Conservation (phyloP, 2,329 filamentous ascomycete genomes). For the Fusarium mangiferae region DNA sequence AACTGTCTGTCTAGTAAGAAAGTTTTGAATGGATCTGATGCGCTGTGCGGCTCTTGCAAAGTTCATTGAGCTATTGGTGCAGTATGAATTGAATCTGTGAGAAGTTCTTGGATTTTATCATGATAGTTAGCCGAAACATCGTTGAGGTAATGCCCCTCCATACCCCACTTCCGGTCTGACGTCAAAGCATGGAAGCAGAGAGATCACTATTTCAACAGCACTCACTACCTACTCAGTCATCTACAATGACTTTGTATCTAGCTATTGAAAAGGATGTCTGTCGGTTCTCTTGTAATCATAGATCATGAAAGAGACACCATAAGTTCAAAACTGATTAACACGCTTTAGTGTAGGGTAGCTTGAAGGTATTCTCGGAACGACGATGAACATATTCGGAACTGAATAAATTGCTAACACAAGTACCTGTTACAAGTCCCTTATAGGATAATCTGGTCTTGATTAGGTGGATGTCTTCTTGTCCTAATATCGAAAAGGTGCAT, state of each 20-base stretch:
- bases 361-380: not conserved
- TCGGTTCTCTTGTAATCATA: not conserved
- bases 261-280: not conserved
- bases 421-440: not conserved
- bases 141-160: conserved; percentile 23
- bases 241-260: too few relatives aligned
- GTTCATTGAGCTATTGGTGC: conserved; percentile 37
- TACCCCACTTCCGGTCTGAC: conserved; percentile 32
- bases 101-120: not conserved
- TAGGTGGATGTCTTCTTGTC: too few relatives aligned
- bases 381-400: not conserved
- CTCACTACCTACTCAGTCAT: not conserved
- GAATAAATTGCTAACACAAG: not conserved
- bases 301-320: not conserved
- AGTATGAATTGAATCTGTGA: conserved; percentile 5
- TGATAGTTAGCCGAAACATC: conserved; percentile 1
- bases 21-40: conserved; percentile 40
- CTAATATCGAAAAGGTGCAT: not conserved
- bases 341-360: not conserved
- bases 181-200: conserved; percentile 9
- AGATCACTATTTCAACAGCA: not conserved
- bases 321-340: not conserved
- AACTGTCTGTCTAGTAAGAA: conserved; percentile 9
- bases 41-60: conserved; percentile 39
- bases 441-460: not conserved